Evolutionary conservation across 1,139 yeast species (phyloP).

Genomic region (Lodderomyces theae): DNA sequence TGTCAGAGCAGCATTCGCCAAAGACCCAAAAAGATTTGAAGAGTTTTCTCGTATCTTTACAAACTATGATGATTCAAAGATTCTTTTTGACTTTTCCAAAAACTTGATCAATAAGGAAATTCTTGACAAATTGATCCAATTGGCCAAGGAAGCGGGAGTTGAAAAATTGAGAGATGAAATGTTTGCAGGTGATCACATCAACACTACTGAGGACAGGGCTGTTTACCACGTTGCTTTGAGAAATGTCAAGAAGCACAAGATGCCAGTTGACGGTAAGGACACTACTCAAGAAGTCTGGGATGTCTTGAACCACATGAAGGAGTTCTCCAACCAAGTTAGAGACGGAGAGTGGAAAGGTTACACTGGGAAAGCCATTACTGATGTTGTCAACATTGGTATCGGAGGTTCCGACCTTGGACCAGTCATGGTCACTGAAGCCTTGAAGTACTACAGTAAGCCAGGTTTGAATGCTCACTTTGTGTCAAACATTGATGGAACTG

Average conservation of each 20-base stretch:
- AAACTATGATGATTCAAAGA: constrained; percentile 83
- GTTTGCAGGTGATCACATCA: constrained; percentile 92
- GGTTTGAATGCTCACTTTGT: constrained; percentile 86
- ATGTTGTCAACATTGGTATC: constrained; percentile 95
- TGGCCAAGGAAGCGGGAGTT: constrained; percentile 89
- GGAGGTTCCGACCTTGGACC: constrained; percentile 99
- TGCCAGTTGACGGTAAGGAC: constrained; percentile 86
- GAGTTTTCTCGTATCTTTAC: constrained; percentile 74
- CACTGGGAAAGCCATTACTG: constrained; percentile 91
- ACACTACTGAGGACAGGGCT: constrained; percentile 94
- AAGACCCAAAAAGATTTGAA: constrained; percentile 70
- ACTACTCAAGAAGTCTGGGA: constrained; percentile 88
- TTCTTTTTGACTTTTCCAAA: constrained; percentile 92
- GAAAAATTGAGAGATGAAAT: constrained; percentile 84
- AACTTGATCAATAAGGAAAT: constrained; percentile 87
- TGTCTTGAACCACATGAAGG: constrained; percentile 93
- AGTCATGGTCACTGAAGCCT: constrained; percentile 98
- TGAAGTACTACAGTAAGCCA: constrained; percentile 80
- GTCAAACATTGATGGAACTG: constrained; percentile 98
- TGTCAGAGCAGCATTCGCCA: constrained; percentile 72
- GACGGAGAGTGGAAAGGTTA: constrained; percentile 96
- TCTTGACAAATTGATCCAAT: constrained; percentile 58
- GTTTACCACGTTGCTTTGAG: constrained; percentile 95
- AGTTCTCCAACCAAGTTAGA: constrained; percentile 84
- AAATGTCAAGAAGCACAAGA: constrained; percentile 78